Evolutionary conservation across 1,284 basidiomycete species (phyloP).

Genomic region (Ceratobasidium sp.): DNA sequence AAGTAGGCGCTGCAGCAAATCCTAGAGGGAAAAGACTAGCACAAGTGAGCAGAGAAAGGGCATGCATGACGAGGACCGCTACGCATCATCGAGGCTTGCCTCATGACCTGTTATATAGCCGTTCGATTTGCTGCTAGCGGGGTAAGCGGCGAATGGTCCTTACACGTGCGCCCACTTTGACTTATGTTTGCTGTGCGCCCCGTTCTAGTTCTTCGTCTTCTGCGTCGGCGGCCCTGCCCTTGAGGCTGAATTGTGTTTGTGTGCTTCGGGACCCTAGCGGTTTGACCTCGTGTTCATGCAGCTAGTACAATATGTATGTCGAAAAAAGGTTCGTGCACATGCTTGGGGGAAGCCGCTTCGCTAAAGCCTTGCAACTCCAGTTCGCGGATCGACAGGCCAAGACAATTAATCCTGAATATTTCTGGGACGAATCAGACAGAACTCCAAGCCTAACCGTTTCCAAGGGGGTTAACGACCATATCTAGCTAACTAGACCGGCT

Average conservation of each 20-base stretch:
- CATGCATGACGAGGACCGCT: not conserved
- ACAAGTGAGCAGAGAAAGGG: constrained; percentile 7
- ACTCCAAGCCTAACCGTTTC: not conserved
- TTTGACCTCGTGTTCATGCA: too few relatives aligned
- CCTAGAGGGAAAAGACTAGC: not conserved
- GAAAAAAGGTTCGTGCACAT: too few relatives aligned
- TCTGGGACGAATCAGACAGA: not conserved
- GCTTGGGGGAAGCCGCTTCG: not conserved
- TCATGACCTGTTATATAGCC: constrained; percentile 4
- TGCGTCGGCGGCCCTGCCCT: too few relatives aligned
- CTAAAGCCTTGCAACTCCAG: not conserved
- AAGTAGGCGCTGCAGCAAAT: constrained; percentile 1
- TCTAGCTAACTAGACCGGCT: not conserved
- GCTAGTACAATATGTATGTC: too few relatives aligned
- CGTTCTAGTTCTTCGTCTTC: too few relatives aligned
- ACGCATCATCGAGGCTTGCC: not conserved
- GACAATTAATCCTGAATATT: too few relatives aligned
- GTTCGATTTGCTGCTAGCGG: not conserved
- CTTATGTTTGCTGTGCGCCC: too few relatives aligned
- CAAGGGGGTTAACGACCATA: not conserved
- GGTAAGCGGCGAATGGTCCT: not conserved
- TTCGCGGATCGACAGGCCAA: too few relatives aligned
- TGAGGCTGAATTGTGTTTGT: too few relatives aligned
- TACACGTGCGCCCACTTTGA: not conserved
- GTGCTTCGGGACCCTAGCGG: too few relatives aligned